Base-by-base conservation (phyloP, 257 asterid species). In the Nicotiana paniculata region DNA sequence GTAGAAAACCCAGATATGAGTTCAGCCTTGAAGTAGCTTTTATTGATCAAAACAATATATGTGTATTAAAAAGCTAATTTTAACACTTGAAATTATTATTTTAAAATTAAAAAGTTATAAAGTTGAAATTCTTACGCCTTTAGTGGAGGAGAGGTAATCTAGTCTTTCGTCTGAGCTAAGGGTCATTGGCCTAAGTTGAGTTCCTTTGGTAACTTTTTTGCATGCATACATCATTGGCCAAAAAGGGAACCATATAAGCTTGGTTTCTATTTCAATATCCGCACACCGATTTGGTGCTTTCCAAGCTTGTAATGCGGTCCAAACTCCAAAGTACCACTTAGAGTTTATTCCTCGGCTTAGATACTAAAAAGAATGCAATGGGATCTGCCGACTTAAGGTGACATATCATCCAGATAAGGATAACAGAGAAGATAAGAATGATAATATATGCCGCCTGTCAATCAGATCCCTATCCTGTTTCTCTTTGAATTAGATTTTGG, bases 351-450 rank as follows among this genome's bases (percentile, higher is more conserved):
- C 59, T 72, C 5, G 77, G 12, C 32, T 37, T 48, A 12, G n/a
- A 4, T 69, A 39, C 7, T 54, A 54, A 24, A 48, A 48, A 48
- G 54, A 48, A 1, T 43, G 16, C 35, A 21, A 43, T 43, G 18
- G 5, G 59, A 21, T 70, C 5, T 70, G 78, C 78, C 78, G 11
- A 43, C 37, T 70, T 70, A 9, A 39, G 8, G 21, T 72, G 78
- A 43, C 46, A 11, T 70, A 39, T n/a, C 3, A 13, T 70, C 35
- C 10, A 43, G 59, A 70, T 70, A 6, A 70, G 77, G 35, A 68
- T 69, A 69, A 68, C 18, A 69, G 33, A 39, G 53, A 69, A 43
- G 59, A 70, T 51, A 72, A 72, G 78, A n/a, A 72, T n/a, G 77
- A 63, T 61, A 30, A 61, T 37, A 35, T 35, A 37, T 9, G 16